These are phyloP conservation scores for Coemansia sp. DNA, from an alignment of 192 early-diverging fungal genomes.

Conservation along the genomic window DNA sequence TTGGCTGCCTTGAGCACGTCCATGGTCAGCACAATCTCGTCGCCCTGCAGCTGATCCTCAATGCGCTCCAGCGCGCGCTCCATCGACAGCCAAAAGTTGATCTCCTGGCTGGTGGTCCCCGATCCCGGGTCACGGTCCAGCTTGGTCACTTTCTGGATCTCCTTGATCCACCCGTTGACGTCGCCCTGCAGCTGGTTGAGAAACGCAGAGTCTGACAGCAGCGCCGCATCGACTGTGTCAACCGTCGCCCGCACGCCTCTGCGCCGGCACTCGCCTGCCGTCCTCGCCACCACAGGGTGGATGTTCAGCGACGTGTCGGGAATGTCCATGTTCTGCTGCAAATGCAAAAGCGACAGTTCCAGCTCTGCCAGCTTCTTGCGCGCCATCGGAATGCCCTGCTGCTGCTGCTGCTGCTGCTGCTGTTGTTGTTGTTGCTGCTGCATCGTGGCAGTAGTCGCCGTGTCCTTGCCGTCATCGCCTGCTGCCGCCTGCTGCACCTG, in stretches of 20 bases:
- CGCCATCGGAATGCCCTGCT: slow-evolving; percentile 82
- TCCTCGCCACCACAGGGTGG: slow-evolving; percentile 74
- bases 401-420: slow-evolving; percentile 3
- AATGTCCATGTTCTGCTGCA: slow-evolving; percentile 98
- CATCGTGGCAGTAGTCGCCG: too few species aligned
- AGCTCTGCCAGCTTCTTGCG: slow-evolving; percentile 99
- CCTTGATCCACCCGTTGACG: slow-evolving; percentile 98
- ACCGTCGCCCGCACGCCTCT: slow-evolving; percentile 62
- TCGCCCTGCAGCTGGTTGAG: slow-evolving; percentile 92
- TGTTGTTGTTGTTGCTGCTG: too few species aligned
- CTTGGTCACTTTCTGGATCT: slow-evolving; percentile 98
- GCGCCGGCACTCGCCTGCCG: slow-evolving; percentile 66
- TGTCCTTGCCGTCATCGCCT: slow-evolving; percentile 61
- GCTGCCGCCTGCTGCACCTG: neutral
- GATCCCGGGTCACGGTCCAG: slow-evolving; percentile 86
- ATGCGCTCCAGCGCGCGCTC: slow-evolving; percentile 89
- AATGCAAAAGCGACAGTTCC: slow-evolving; percentile 85
- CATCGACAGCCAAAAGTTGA: slow-evolving; percentile 99
- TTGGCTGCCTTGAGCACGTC: slow-evolving; percentile 95
- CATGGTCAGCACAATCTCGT: slow-evolving; percentile 84
- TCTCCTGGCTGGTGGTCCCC: slow-evolving; percentile 93
- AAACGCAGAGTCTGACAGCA: slow-evolving; percentile 77
- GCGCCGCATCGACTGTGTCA: slow-evolving; percentile 65
- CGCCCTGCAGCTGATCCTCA: slow-evolving; percentile 91
- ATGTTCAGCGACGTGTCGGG: slow-evolving; percentile 85